Percentiles rank a stretch among this genome's conserved stretches.
phyloP scores from a whole-genome alignment of 164 flowering plant genomes.

The Dillenia turbinata region DNA sequence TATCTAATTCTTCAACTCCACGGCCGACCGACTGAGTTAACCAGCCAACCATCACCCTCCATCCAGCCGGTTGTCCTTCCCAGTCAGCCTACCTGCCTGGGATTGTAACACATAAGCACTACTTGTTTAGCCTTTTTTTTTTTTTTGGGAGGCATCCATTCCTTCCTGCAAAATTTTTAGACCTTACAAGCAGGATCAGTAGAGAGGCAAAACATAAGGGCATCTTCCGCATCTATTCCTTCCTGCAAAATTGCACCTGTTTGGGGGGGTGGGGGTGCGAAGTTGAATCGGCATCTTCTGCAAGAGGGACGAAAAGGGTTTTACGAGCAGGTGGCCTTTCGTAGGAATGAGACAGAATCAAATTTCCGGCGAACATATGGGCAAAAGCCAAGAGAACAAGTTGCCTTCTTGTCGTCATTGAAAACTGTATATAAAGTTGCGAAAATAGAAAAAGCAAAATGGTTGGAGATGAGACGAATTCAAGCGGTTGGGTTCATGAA shows the following conservation, averaged over 20 bases:
- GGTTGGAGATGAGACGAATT: background rate
- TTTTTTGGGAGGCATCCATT: too few relatives aligned
- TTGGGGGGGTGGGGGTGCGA: too few relatives aligned
- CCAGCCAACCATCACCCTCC: too few relatives aligned
- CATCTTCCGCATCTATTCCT: too few relatives aligned
- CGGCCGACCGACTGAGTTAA: too few relatives aligned
- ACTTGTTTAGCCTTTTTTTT: too few relatives aligned
- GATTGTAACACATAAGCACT: too few relatives aligned
- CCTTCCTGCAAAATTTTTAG: background rate
- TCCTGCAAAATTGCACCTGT: constrained; percentile 14
- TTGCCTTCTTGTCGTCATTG: background rate
- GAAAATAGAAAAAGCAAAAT: background rate
- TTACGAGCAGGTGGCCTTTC: constrained; percentile 19
- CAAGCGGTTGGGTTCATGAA: too few relatives aligned
- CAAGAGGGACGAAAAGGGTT: constrained; percentile 7
- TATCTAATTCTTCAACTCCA: too few relatives aligned
- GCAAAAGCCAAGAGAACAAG: background rate
- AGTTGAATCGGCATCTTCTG: constrained; percentile 14
- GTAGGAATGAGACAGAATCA: constrained; percentile 2
- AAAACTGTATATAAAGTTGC: background rate
- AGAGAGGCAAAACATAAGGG: too few relatives aligned
- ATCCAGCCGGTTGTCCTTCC: too few relatives aligned
- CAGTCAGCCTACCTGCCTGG: too few relatives aligned
- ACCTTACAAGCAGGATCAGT: constrained; percentile 30
- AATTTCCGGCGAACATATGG: background rate